Evolutionary conservation across 108 stramenopile genomes (phyloP).

Genomic region (Discostella pseudostelligera): DNA sequence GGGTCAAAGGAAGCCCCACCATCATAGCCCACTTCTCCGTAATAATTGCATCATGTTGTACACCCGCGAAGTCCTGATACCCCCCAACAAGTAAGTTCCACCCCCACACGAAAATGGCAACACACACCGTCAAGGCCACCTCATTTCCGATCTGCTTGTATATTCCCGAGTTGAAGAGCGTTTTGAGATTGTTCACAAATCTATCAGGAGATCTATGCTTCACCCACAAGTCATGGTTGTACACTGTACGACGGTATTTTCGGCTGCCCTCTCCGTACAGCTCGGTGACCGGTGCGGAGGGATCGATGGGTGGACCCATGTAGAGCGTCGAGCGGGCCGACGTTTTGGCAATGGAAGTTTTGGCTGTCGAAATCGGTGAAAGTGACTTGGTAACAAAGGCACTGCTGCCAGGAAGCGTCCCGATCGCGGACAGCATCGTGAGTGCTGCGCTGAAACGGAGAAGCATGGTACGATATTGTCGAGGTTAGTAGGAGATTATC

Average conservation of each 20-base stretch:
- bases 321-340: conserved; percentile 1
- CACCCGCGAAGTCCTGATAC: conserved; percentile 50
- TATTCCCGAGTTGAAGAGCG: conserved; percentile 47
- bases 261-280: conserved; percentile 46
- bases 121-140: conserved; percentile 20
- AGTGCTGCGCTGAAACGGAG: conserved; percentile 20
- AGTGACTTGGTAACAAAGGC: conserved; percentile 19
- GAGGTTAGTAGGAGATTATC: not conserved
- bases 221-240: conserved; percentile 63
- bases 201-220: conserved; percentile 57
- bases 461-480: conserved; percentile 32
- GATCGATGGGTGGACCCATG: conserved; percentile 40
- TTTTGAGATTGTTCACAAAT: conserved; percentile 44
- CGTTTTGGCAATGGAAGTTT: not conserved
- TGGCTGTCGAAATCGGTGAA: conserved; percentile 5
- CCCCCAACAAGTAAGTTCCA: conserved; percentile 52
- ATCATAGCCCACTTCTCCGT: conserved; percentile 17
- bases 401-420: not conserved
- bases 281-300: conserved; percentile 33
- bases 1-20: conserved; percentile 47
- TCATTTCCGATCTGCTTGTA: conserved; percentile 56
- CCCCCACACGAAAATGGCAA: conserved; percentile 51
- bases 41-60: conserved; percentile 33
- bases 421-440: conserved; percentile 3
- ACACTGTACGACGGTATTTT: conserved; percentile 68